These are phyloP conservation scores for Globisporangium takayamanum DNA, from an alignment of 352 stramenopile genomes.

Conservation along the genomic window DNA sequence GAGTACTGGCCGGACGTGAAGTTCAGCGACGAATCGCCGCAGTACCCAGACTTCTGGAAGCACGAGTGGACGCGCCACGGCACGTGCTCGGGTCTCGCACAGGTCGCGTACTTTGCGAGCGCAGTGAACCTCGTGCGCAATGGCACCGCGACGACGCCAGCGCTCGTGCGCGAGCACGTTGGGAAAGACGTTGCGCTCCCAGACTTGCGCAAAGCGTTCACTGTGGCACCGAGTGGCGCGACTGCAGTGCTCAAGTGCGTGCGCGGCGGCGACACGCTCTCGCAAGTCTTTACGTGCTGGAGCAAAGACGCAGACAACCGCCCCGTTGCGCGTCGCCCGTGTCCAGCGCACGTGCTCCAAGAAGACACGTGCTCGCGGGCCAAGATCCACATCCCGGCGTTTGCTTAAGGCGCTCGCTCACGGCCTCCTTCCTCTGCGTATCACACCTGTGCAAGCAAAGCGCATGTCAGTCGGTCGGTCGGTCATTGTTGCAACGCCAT, in stretches of 20 bases:
- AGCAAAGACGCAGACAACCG: conserved; percentile 49
- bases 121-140: conserved; percentile 81
- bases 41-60: conserved; percentile 87
- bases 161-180: conserved; percentile 54
- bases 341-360: conserved; percentile 50
- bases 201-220: conserved; percentile 42
- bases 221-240: not conserved
- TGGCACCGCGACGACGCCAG: conserved; percentile 53
- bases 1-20: conserved; percentile 89
- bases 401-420: conserved; percentile 13
- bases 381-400: conserved; percentile 50
- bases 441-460: no score
- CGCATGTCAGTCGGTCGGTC: not conserved
- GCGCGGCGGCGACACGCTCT: conserved; percentile 36
- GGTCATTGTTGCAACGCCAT: not conserved
- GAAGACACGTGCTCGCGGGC: conserved; percentile 63
- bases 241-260: conserved; percentile 24
- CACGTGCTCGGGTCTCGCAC: conserved; percentile 85
- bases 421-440: no score
- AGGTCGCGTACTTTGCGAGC: conserved; percentile 81
- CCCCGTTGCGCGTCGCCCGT: conserved; percentile 44
- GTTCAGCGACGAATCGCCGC: conserved; percentile 27
- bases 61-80: conserved; percentile 93
- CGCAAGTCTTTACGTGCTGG: conserved; percentile 82
- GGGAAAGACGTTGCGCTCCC: conserved; percentile 37